Base-by-base conservation (phyloP, 805 yeast genomes). In the Clavispora carvajalis region DNA sequence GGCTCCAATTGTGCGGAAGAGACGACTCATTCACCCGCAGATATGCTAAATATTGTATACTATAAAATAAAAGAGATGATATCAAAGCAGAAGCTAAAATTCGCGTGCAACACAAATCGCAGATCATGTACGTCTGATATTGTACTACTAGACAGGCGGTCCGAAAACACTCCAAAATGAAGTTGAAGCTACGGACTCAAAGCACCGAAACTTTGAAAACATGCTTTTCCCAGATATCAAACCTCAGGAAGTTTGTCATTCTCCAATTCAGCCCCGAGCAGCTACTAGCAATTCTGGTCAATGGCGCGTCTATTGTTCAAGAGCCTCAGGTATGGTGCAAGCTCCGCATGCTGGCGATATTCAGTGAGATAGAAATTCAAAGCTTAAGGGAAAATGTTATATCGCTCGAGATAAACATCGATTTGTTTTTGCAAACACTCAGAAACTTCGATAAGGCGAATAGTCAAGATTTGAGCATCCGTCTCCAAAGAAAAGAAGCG, bases 311-410 rank as follows among this genome's bases (percentile, higher is more conserved):
- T 7, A 48, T 70, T 21, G 65, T 71, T 33, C 63, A 55, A 28
- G 83, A 80, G 43, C 86, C 88, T 2, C 86, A 80, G 46, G 76
- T 79, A 2, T 83, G 88, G 87, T 73, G 83, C 48, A 76, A 75
- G 44, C 52, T 82, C 11, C 64, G 71, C 13, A 67, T 63, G 55
- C 39, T 53, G 3, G 60, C 67, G 11, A 54, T 79, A 28, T 74
- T 81, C 64, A 67, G 67, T 47, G 60, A 67, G 31, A 68, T 75
- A 30, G 79, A 76, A 44, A 68, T 79, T 24, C 71, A 67, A 37
- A 75, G 83, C 34, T 49, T 70, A 1, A 61, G 80, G 19, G 76
- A 77, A 25, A 73, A 80, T 51, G 65, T 71, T 15, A 74, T 84
- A 16, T 69, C 74, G 42, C 57, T 84, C 40, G 90, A 84, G 49